Conservation (phyloP, 2,329 filamentous ascomycete species). For the Fusarium brachygibbosum region DNA sequence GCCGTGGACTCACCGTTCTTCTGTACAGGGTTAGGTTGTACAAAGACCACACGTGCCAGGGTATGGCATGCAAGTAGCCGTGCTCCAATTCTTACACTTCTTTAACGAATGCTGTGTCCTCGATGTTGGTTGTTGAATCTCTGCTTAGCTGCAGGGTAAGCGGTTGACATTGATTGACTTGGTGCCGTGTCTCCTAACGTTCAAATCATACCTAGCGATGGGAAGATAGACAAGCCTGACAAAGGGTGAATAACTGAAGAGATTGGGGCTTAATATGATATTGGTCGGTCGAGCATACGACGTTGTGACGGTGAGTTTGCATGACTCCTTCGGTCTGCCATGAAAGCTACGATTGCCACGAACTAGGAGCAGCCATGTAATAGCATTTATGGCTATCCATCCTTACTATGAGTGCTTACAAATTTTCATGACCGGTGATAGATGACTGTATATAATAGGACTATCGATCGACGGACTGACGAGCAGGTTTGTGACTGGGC, state of each 20-base stretch:
- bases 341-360: no score
- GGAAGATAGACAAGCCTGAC: background rate
- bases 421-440: no score
- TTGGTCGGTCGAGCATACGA: background rate
- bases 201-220: no score
- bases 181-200: background rate
- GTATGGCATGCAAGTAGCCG: conserved; percentile 18
- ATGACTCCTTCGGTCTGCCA: no score
- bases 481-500: no score
- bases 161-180: no score
- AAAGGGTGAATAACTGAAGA: background rate
- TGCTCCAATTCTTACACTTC: background rate
- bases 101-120: background rate
- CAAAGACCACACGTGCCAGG: background rate
- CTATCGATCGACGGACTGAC: no score
- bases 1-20: conserved; percentile 12
- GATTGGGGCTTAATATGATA: background rate
- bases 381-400: no score
- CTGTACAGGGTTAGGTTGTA: conserved; percentile 7
- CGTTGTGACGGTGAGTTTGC: background rate
- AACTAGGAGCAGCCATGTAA: no score
- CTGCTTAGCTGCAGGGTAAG: background rate
- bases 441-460: no score
- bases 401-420: no score
- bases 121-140: background rate